Base-by-base conservation (phyloP, 306 rosid genomes). In the Leucaena leucocephala region DNA sequence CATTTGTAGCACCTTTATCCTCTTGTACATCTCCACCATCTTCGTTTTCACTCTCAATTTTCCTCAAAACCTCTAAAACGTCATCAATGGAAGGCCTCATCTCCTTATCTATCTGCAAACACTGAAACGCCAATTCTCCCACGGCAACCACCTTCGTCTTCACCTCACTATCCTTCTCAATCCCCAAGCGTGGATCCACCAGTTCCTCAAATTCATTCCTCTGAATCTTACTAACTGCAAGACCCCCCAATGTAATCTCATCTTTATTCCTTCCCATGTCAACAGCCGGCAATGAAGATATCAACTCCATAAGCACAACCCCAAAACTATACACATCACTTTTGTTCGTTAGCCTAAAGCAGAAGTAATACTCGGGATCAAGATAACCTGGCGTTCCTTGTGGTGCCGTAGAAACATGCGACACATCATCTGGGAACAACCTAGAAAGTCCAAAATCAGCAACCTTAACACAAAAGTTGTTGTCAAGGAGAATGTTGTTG, bases 71-170 rank as follows among this genome's bases (percentile, higher is more conserved):
- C 39, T 76, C 80, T 36, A 80, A 58, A 3, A 72, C 87, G 62
- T 80, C 80, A n/a, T 5, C 27, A 79, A 80, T 80, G 54, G 87
- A 76, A 42, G 84, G 87, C 50, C 87, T 80, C 80, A 66, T 39
- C 21, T 76, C 80, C 55, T 58, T 76, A 38, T 76, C 82, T 50
- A 57, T 55, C 44, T 84, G 84, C 65, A 84, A 59, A 80, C 87
- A 80, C 57, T 7, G 68, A 49, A 72, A 80, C 12, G 87, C 84
- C 82, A 84, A 72, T 58, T 76, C 73, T 0, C 82, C 84, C n/a
- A 76, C 78, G 0, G 77, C 81, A 76, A 46, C 33, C 15, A 80
- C 68, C 74, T 40, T 45, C 39, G 36, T 76, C 50, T 68, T 72
- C 1, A 77, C 46, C 4, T 44, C 65, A 33, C 77, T 49, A 50